Percentiles rank a stretch among this genome's conserved stretches.
Conservation (phyloP, 163 green algal genomes). For the Chlamydomonas reinhardtii region DNA sequence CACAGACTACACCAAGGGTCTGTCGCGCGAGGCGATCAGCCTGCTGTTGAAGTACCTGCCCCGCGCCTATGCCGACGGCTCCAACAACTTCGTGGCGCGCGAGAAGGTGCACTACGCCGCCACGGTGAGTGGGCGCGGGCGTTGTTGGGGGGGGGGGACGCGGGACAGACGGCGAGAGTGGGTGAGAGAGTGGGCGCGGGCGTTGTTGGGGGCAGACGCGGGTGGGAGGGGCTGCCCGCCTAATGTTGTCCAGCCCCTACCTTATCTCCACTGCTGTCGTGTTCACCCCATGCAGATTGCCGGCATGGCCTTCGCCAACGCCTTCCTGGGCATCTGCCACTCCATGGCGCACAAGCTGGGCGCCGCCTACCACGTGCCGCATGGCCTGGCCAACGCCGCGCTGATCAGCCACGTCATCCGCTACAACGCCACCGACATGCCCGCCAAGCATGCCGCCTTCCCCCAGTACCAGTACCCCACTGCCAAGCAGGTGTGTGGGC, state of each 20-base stretch:
- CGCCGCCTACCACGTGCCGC: constrained; percentile 73
- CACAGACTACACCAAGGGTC: constrained; percentile 72
- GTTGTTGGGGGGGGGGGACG: no score
- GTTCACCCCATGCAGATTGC: no score
- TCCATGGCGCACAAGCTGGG: constrained; percentile 83
- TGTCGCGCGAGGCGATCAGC: constrained; percentile 67
- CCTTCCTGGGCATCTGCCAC: constrained; percentile 84
- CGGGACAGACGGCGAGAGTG: no score
- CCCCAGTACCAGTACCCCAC: constrained; percentile 78
- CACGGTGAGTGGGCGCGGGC: constrained; percentile 49
- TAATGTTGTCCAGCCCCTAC: no score
- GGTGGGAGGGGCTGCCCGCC: no score
- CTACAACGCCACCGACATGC: constrained; percentile 80
- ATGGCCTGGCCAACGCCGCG: constrained; percentile 79
- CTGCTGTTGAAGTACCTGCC: constrained; percentile 79
- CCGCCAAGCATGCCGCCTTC: constrained; percentile 81
- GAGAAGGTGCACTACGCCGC: constrained; percentile 81
- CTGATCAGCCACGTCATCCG: constrained; percentile 81
- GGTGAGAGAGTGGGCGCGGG: no score
- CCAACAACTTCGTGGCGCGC: constrained; percentile 66
- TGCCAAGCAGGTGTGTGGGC: constrained; percentile 3
- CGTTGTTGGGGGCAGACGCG: no score
- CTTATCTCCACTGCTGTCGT: no score
- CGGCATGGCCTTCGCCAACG: constrained; percentile 85
- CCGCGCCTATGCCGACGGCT: constrained; percentile 67